Evolutionary conservation across 305 asterid genomes (phyloP), one percentile per base, ranked within the genome.

Genomic region (Fraxinus platypoda): DNA sequence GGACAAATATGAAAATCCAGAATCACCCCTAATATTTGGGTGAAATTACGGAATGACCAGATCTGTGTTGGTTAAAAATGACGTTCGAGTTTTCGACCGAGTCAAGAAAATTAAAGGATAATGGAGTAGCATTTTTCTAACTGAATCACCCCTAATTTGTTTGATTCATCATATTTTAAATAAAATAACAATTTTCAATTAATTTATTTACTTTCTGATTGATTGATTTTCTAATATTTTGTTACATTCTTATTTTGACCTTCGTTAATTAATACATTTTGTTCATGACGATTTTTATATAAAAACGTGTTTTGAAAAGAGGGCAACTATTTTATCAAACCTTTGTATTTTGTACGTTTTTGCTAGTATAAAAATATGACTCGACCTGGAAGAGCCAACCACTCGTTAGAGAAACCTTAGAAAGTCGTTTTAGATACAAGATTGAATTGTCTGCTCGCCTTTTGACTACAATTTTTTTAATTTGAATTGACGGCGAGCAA

Each of bases 21-120:
- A 83, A 76, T 88, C 86, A 87, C 85, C 90, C 87, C 83, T 75
- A 41, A 30, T 35, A 46, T 75, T 43, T 35, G 21, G 84, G 80
- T 82, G 82, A 84, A 82, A 77, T 78, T n/a, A 78, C 68, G 80
- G 84, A 76, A 64, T 64, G 80, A 77, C 81, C 85, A 74, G 77
- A 86, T 74, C 11, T 35, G 41, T 35, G 21, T 15, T 30, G 33
- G 83, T 64, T 80, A 9, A 8, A 38, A 3, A 11, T 64, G 59
- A 62, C 77, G 64, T 43, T 74, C 28, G 68, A 62, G 30, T 62
- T 62, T 62, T 62, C 17, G 72, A 62, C 17, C n/a, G 8, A 23
- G 75, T 75, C 76, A 19, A 74, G 3, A 78, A 9, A 15, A 23
- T 2, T 38, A 31, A 81, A 71, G 70, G 77, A 28, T 13, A 3